Base-by-base conservation (phyloP, 768 basidiomycete genomes). In the Pleurotus djamor region DNA sequence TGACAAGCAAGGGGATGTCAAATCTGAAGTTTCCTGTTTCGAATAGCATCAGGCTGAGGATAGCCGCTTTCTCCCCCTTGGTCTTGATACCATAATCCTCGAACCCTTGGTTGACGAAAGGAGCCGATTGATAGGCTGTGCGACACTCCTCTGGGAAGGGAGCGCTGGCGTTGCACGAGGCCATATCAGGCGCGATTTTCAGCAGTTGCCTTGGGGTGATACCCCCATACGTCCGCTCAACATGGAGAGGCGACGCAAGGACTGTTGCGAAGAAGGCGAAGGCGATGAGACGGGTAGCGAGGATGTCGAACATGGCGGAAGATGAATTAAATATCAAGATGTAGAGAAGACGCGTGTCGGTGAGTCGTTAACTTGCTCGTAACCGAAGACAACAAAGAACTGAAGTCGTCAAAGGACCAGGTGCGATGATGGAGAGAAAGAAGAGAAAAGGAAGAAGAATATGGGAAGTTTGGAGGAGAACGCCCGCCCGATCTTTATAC, bases 81-180 rank as follows among this genome's bases (percentile, higher is more conserved):
- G 60, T 57, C 41, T 48, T 61, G 58, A 68, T 63, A 28, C 48
- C 55, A 43, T 44, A 68, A 28, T 65, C 61, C 4, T 48, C n/a
- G 33, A 68, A 64, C 9, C 52, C 66, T 52, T 64, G 59, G 55
- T 66, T 66, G 45, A 68, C 60, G 45, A 66, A 68, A 13, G 67
- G 67, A 4, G 64, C 60, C 3, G 67, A 64, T 35, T 68, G 64
- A 2, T 60, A 54, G 10, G 67, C 64, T 5, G 52, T 66, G 14
- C 64, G 61, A 47, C 67, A 68, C 57, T 68, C 67, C 38, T 37
- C 47, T 4, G 63, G 51, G 57, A 63, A 66, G 13, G 60, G 45
- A 0, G 62, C 61, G 7, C 36, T 60, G 5, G 63, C 14, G 6
- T 63, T 52, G 48, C 67, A 68, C 43, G 64, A 16, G 14, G 59